phyloP scores from a whole-genome alignment of 441 rosid genomes.

The Lepidium campestre region DNA sequence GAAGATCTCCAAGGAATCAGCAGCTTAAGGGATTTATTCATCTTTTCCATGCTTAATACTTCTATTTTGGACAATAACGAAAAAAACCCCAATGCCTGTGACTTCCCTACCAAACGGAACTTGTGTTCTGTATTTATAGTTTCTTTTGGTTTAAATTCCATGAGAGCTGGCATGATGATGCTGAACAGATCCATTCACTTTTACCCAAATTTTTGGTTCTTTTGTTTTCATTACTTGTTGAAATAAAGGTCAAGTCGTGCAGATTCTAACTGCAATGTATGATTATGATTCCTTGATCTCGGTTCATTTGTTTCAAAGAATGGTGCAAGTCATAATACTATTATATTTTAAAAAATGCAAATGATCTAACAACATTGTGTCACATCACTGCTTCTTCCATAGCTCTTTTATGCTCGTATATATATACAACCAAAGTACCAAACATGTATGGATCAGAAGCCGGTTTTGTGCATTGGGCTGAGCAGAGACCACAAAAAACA shows the following conservation, averaged over 20 bases:
- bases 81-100: slow-evolving; percentile 21
- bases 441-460: slow-evolving; percentile 5
- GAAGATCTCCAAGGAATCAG: slow-evolving; percentile 72
- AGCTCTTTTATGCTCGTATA: neutral
- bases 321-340: neutral
- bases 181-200: slow-evolving; percentile 14
- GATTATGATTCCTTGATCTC: neutral
- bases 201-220: slow-evolving; percentile 13
- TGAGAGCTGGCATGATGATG: neutral
- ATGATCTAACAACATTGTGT: neutral
- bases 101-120: neutral
- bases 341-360: slow-evolving; percentile 3
- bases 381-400: slow-evolving; percentile 3
- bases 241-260: slow-evolving; percentile 11
- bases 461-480: too few relatives aligned
- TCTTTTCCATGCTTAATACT: neutral
- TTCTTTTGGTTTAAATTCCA: slow-evolving; percentile 1
- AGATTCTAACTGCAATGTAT: slow-evolving; percentile 1
- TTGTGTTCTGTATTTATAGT: slow-evolving; percentile 7
- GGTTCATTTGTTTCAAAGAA: neutral
- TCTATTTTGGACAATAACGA: slow-evolving; percentile 33
- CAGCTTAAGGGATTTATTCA: slow-evolving; percentile 26
- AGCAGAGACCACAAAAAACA: neutral
- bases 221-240: slow-evolving; percentile 8
- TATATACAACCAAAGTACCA: neutral